Conservation (phyloP, 2,329 filamentous ascomycete species). For the Neopestalotiopsis rosae region DNA sequence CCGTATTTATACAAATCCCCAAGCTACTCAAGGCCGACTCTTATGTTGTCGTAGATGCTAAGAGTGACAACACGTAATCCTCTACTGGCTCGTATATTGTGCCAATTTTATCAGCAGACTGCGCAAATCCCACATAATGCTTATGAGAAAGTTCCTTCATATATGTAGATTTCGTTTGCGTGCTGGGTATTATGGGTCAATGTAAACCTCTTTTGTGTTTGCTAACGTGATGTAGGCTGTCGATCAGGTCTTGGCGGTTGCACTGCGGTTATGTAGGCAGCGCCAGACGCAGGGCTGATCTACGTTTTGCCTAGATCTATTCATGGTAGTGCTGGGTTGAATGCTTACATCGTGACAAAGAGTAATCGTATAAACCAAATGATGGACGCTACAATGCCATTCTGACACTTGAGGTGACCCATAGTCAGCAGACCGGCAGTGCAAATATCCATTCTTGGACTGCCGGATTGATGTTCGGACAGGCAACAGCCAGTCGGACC, state of each 20-base stretch:
- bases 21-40: not conserved
- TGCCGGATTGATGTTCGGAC: too few species aligned
- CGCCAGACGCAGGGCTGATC: too few species aligned
- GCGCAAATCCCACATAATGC: not conserved
- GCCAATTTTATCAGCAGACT: not conserved
- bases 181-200: slow-evolving; percentile 1
- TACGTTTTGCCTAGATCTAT: too few species aligned
- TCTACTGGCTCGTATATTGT: not conserved
- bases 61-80: not conserved
- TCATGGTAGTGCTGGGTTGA: too few species aligned
- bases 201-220: not conserved
- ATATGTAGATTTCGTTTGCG: not conserved
- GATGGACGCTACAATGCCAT: too few species aligned
- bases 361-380: too few species aligned
- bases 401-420: too few species aligned
- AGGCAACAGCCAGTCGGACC: too few species aligned
- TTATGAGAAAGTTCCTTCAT: not conserved
- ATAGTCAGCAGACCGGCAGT: too few species aligned
- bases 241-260: not conserved
- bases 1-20: not conserved
- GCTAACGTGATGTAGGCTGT: not conserved
- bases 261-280: not conserved
- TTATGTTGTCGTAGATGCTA: not conserved
- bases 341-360: too few species aligned
- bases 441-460: too few species aligned